Conservation (phyloP, 805 yeast genomes). For the Sugiyamaella smithiae region DNA sequence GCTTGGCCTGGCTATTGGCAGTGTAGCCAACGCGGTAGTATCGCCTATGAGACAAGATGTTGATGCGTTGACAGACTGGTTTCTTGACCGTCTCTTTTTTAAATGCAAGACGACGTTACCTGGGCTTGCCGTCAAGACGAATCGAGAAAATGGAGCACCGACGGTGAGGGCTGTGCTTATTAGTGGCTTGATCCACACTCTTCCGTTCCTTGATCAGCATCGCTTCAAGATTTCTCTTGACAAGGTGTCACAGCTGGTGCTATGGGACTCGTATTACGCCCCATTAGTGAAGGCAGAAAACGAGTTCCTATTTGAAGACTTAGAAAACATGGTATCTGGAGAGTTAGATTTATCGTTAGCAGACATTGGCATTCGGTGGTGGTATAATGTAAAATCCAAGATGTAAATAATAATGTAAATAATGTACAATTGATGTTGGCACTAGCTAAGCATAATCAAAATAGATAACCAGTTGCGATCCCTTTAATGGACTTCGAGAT, state of each 20-base stretch:
- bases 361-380: conserved; percentile 33
- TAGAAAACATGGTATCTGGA: conserved; percentile 58
- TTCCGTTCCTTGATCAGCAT: conserved; percentile 51
- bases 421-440: too few relatives aligned
- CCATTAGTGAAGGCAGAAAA: conserved; percentile 34
- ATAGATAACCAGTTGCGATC: conserved; percentile 4
- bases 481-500: conserved; percentile 9
- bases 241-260: conserved; percentile 35
- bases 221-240: conserved; percentile 48
- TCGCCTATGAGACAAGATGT: conserved; percentile 34
- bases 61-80: conserved; percentile 28
- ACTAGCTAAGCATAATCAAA: not conserved
- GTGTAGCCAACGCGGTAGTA: conserved; percentile 46
- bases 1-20: conserved; percentile 54
- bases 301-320: conserved; percentile 37
- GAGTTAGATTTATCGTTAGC: conserved; percentile 43
- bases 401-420: not conserved
- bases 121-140: conserved; percentile 28
- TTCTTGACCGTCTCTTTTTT: conserved; percentile 44
- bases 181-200: conserved; percentile 45
- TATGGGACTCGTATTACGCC: not conserved
- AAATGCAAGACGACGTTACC: conserved; percentile 35
- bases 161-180: conserved; percentile 48
- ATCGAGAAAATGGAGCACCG: conserved; percentile 28
- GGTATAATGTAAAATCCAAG: conserved; percentile 23